Conservation (phyloP, 2,329 filamentous ascomycete genomes). For the Sclerotiophoma versabilis region DNA sequence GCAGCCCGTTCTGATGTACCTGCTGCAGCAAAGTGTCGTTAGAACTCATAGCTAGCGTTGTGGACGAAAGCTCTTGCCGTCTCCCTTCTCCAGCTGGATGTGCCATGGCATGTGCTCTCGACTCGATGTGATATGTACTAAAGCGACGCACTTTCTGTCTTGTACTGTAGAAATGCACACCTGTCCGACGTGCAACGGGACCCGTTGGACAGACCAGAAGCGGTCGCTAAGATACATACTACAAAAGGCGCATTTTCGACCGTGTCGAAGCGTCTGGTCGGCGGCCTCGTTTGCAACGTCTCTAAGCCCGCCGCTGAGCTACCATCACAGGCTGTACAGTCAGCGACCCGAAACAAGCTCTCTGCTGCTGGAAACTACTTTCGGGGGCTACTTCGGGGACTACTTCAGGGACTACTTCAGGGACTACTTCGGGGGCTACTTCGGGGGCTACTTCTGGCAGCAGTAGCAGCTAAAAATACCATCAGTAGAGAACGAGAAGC, state of each 20-base stretch:
- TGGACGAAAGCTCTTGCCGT: not conserved
- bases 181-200: not conserved
- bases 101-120: not conserved
- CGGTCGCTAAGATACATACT: not conserved
- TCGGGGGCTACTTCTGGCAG: too few relatives aligned
- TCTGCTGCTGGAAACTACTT: not conserved
- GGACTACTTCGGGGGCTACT: too few relatives aligned
- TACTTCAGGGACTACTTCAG: too few relatives aligned
- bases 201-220: not conserved
- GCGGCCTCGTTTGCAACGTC: not conserved
- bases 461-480: too few relatives aligned
- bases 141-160: not conserved
- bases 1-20: not conserved
- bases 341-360: not conserved
- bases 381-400: not conserved
- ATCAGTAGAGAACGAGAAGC: too few relatives aligned
- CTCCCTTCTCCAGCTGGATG: not conserved
- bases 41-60: not conserved
- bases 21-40: not conserved
- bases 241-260: too few relatives aligned
- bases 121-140: not conserved
- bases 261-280: not conserved
- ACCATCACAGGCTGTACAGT: not conserved
- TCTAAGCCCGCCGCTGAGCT: not conserved
- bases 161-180: not conserved